A percentile compares a stretch with the other conserved stretches of the same genome.
Evolutionary conservation across 176 grass and related monocot species (phyloP).

Genomic region (Chrysopogon serrulatus): DNA sequence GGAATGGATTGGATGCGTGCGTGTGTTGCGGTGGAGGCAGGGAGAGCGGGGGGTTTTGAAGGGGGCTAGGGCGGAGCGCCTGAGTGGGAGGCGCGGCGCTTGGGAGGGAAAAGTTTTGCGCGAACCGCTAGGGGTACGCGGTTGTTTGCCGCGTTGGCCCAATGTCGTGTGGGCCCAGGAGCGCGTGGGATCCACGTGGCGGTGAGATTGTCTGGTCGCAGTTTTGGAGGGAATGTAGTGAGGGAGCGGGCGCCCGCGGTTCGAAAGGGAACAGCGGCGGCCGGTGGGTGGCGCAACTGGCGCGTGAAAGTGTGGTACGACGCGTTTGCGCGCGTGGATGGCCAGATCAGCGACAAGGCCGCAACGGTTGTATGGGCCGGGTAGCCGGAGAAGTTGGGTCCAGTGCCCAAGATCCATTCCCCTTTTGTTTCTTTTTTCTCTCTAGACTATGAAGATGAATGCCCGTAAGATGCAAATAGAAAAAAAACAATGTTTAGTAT

Average conservation of each 20-base stretch:
- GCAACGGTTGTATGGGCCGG: not conserved
- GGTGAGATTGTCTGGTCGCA: not conserved
- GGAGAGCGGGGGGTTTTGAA: slow-evolving; percentile 21
- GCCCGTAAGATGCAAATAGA: not conserved
- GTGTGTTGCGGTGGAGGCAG: not conserved
- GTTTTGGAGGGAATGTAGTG: no score
- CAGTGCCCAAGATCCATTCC: not conserved
- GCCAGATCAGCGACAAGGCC: not conserved
- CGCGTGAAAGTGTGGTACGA: no score
- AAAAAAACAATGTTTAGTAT: no score
- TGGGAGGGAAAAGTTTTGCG: slow-evolving; percentile 25
- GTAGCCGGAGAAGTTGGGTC: no score
- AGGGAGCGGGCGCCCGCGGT: not conserved
- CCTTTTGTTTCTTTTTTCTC: not conserved
- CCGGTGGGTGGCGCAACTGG: not conserved
- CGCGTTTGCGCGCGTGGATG: not conserved
- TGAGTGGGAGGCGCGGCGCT: slow-evolving; percentile 17
- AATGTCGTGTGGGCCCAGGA: not conserved
- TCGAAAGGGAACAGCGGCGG: slow-evolving; percentile 26
- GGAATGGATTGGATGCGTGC: not conserved
- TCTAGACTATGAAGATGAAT: not conserved
- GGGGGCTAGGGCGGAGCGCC: slow-evolving; percentile 28
- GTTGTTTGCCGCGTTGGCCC: accelerated
- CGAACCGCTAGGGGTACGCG: not conserved
- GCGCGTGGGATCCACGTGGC: accelerated